Evolutionary conservation across 345 rosid species (phyloP), one percentile per base, ranked within the genome.

Genomic region (Eucalyptus erythrocorys): DNA sequence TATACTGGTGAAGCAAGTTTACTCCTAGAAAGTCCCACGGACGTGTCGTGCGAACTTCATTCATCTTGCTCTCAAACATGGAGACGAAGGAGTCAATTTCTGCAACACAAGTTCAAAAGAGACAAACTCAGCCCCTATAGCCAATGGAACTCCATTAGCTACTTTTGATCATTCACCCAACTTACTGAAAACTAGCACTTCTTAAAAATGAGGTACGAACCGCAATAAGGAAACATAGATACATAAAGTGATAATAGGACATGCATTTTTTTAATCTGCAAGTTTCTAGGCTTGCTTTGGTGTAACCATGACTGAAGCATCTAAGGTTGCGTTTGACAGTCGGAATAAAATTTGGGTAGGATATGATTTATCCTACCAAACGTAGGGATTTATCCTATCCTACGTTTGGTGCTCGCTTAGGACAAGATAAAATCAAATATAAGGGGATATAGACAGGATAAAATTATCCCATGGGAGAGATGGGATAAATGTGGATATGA

Each of bases 251-350:
- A n/a, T 66, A 66, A 66, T 32, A 13, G 71, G 71, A 30, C 37
- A 64, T n/a, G 34, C 71, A 64, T 64, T 27, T n/a, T 64, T 30
- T 37, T 48, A 87, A 91, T 93, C 90, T 34, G 91, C 87, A 42
- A 92, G 92, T 51, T 66, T 87, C 17, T 90, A 88, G 87, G 92
- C 94, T 89, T 94, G 91, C 40, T 92, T 86, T 85, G 90, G 89
- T 76, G 93, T 92, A 48, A 92, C 93, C 93, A 90, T 91, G 80
- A 94, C 95, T 10, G 93, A 94, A 94, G 79, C 95, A 94, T 87
- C 92, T 90, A 32, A 93, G n/a, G n/a, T n/a, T n/a, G n/a, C n/a
- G n/a, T n/a, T n/a, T n/a, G n/a, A n/a, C n/a, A n/a, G n/a, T n/a
- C n/a, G n/a, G n/a, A n/a, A n/a, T n/a, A n/a, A n/a, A n/a, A n/a